Base-by-base conservation (phyloP, 352 stramenopile genomes). In the Globisporangium iwayamae region DNA sequence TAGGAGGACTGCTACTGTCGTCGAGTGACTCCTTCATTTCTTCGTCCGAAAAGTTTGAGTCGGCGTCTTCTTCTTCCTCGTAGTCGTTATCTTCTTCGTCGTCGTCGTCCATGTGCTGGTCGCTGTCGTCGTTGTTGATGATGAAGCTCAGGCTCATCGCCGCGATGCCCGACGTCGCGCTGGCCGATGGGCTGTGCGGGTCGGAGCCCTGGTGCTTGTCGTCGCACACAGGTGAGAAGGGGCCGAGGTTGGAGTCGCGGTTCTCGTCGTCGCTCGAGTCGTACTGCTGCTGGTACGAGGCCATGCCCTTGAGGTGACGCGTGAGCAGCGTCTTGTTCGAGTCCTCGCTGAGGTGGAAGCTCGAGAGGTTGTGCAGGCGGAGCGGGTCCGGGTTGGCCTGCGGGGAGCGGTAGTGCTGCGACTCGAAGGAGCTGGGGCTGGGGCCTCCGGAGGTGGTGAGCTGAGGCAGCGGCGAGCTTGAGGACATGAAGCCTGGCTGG, bases 81-180 rank as follows among this genome's bases (percentile, higher is more conserved):
- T 73, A 36, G 55, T 66, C 62, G 47, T 73, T 36, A 51, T 66
- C 62, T 41, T 66, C 62, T 41, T 65, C 53, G 10, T 55, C 41
- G 43, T 66, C 46, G 63, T 71, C 67, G 56, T 78, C 71, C 32
- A 68, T 56, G 52, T 70, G 65, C 43, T 67, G 47, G 51, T 71
- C 65, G 10, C 73, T 70, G 55, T 83, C 65, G 20, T 76, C 70
- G 59, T 83, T 63, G 70, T 93, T 88, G 56, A 91, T 86, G 71
- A 93, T 93, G 67, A 83, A 93, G 78, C 84, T 91, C 54, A 93
- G 82, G 22, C 84, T 90, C 84, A 93, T 93, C 65, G 83, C 83
- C 16, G 81, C 76, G 51, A 89, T 89, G 55, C 78, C 75, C 28
- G 71, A 83, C 41, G 82, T 77, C 51, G 71, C 72, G 55, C 65